A percentile compares a stretch with the other conserved stretches of the same genome.
Conservation (phyloP, 2,329 filamentous ascomycete genomes). For the Paracorniculantispora psalliotae region DNA sequence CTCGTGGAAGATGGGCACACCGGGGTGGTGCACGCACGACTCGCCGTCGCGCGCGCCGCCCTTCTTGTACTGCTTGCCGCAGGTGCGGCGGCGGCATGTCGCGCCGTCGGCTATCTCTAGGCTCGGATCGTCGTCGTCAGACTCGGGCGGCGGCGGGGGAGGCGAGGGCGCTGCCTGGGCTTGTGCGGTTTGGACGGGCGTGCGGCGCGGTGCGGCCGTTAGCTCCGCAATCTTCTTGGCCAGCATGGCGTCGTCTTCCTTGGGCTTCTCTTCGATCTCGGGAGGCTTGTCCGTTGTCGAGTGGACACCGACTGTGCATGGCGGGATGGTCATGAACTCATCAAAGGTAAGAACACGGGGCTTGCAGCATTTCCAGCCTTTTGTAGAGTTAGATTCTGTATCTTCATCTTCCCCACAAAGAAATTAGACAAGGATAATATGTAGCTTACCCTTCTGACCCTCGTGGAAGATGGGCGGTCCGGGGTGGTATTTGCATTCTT, state of each 20-base stretch:
- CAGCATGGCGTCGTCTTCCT: conserved; percentile 37
- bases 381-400: neutral
- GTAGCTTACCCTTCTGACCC: conserved; percentile 81
- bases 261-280: conserved; percentile 54
- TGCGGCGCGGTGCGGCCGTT: conserved; percentile 35
- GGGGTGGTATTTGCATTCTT: conserved; percentile 87
- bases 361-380: conserved; percentile 99
- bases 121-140: conserved; percentile 79
- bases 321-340: conserved; percentile 89
- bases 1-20: conserved; percentile 91
- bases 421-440: too few relatives aligned
- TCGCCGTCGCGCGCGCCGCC: conserved; percentile 61
- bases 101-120: conserved; percentile 68
- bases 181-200: conserved; percentile 35
- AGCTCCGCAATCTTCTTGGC: conserved; percentile 51
- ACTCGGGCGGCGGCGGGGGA: conserved; percentile 64
- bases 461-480: conserved; percentile 95
- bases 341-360: conserved; percentile 94
- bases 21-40: conserved; percentile 83
- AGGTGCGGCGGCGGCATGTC: conserved; percentile 73
- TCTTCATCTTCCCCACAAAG: neutral
- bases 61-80: conserved; percentile 61
- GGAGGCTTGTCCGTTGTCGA: conserved; percentile 73
- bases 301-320: conserved; percentile 90
- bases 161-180: conserved; percentile 45